These are phyloP conservation scores for Gnetum montanum DNA, from an alignment of 75 land plant species.

Conservation along the genomic window DNA sequence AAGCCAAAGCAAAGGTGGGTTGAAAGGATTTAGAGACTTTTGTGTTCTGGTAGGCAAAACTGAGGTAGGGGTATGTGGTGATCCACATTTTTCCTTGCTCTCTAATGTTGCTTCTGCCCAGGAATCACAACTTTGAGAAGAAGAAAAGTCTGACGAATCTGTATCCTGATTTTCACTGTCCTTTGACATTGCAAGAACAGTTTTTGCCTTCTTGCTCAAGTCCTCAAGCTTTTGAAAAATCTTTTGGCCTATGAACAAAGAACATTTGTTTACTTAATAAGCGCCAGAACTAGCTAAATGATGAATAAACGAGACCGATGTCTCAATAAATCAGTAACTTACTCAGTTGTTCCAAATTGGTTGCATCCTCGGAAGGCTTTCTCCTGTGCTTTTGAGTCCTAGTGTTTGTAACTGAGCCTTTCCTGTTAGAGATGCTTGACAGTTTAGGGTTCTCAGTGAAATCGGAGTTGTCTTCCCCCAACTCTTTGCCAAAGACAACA, in stretches of 20 bases:
- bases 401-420: neutral
- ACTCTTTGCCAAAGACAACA: neutral
- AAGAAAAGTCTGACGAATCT: constrained; percentile 3
- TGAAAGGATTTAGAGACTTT: constrained; percentile 2
- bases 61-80: constrained; percentile 32
- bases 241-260: constrained; percentile 12
- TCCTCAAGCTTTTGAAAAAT: constrained; percentile 23
- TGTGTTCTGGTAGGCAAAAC: constrained; percentile 18
- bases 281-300: too few species aligned
- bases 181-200: constrained; percentile 15
- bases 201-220: constrained; percentile 21
- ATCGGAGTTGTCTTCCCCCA: neutral
- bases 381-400: constrained; percentile 1
- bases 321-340: too few species aligned
- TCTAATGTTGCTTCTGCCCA: constrained; percentile 1
- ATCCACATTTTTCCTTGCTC: constrained; percentile 1
- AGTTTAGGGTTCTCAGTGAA: neutral
- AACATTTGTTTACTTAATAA: neutral
- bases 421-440: constrained; percentile 4
- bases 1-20: constrained; percentile 16
- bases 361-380: constrained; percentile 8
- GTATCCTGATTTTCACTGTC: constrained; percentile 10
- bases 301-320: neutral
- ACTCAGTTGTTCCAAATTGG: constrained; percentile 24
- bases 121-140: neutral